phyloP scores from a whole-genome alignment of 345 rosid genomes.

The Excoecaria cochinchinensis region DNA sequence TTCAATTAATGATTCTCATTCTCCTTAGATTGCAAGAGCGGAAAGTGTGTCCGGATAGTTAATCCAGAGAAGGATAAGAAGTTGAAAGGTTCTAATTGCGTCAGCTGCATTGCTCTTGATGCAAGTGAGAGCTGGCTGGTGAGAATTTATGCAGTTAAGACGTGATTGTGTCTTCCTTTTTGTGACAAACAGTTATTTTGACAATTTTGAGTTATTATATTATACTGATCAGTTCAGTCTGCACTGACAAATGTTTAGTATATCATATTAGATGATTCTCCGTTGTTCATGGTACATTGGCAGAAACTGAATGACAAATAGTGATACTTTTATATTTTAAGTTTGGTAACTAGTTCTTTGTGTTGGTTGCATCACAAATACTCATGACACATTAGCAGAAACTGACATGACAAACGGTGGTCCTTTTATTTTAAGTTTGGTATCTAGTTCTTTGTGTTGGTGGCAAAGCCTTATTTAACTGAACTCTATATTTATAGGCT shows the following conservation, averaged over 20 bases:
- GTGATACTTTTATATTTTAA: too few species aligned
- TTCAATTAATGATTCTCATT: too few species aligned
- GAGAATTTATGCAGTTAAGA: too few species aligned
- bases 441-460: constrained; percentile 1
- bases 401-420: background rate
- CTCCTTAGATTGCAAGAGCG: too few species aligned
- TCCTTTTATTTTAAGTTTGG: background rate
- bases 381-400: background rate
- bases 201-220: background rate
- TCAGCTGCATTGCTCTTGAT: too few species aligned
- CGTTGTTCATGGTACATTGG: too few species aligned
- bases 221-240: background rate
- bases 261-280: background rate
- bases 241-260: background rate
- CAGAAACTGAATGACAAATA: too few species aligned
- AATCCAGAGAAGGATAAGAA: too few species aligned
- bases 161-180: background rate
- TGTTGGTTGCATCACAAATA: background rate
- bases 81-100: too few species aligned
- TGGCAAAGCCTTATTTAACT: constrained; percentile 10
- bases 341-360: too few species aligned
- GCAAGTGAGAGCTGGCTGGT: too few species aligned
- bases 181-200: background rate
- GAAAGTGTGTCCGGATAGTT: too few species aligned
- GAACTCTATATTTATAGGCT: constrained; percentile 44